Conservation (phyloP, 768 basidiomycete genomes). For the Podaxis sp. region DNA sequence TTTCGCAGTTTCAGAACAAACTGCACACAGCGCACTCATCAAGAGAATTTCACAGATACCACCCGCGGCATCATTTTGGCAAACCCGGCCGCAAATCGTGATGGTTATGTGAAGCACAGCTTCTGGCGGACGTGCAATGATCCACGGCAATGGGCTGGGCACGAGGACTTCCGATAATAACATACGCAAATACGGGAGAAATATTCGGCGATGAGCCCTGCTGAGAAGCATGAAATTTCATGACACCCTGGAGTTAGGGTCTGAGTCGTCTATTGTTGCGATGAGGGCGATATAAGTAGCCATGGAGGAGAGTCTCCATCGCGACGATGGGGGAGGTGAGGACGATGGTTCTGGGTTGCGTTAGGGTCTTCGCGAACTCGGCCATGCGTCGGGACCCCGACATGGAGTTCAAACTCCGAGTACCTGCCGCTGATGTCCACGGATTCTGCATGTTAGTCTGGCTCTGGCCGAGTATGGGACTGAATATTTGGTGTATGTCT, state of each 20-base stretch:
- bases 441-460: not conserved
- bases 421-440: not conserved
- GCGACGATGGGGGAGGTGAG: not conserved
- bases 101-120: constrained; percentile 2
- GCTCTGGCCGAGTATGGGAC: not conserved
- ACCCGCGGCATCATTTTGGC: not conserved
- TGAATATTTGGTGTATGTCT: not conserved
- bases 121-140: not conserved
- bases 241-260: not conserved
- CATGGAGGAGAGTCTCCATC: constrained; percentile 1
- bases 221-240: not conserved
- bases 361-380: not conserved
- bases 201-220: not conserved
- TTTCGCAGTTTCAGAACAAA: too few species aligned
- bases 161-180: not conserved
- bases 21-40: too few species aligned
- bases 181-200: not conserved
- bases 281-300: not conserved
- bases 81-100: not conserved
- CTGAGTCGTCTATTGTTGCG: too few species aligned
- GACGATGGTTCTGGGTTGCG: not conserved
- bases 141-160: not conserved
- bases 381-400: constrained; percentile 7
- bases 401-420: not conserved
- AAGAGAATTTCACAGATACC: too few species aligned